Evolutionary conservation across 768 basidiomycete genomes (phyloP), one percentile per base, ranked within the genome.

Genomic region (Bullera alba): DNA sequence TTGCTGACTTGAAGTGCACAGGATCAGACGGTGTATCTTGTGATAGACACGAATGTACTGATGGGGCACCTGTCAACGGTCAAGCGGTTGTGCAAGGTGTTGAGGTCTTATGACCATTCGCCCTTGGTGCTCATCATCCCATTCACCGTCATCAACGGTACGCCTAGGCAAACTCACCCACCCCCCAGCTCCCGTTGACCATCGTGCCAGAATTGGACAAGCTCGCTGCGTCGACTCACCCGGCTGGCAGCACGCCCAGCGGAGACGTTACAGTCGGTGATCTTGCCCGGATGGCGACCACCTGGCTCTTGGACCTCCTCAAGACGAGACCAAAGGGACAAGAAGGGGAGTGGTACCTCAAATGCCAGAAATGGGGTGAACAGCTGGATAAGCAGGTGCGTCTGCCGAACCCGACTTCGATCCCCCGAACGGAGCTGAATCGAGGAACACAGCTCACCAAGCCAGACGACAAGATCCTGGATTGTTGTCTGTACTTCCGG

Each of bases 1-100:
- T n/a, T n/a, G n/a, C n/a, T n/a, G n/a, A n/a, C n/a, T n/a, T n/a
- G n/a, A n/a, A n/a, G n/a, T n/a, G n/a, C n/a, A n/a, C n/a, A n/a
- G n/a, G n/a, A n/a, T n/a, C n/a, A n/a, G n/a, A n/a, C n/a, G n/a
- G 26, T 15, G 49, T 62, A 58, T 42, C 44, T 67, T 7, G 54
- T 57, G 3, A 19, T 67, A 14, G 65, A 67, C 29, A 67, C 65
- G 15, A 67, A 67, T 36, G 37, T 65, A 48, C 50, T 64, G 27
- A 56, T 67, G 36, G 35, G 48, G 15, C 55, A 62, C 17, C 42
- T 67, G 5, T 37, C 41, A 7, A 44, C 57, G 5, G 35, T 61
- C 10, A 39, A 50, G 28, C 25, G 32, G 7, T 26, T 60, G 17
- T 55, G 50, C 36, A 49, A 16, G 30, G 19, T 35, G 25, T 46